A percentile compares a stretch with the other conserved stretches of the same genome.
phyloP scores from a whole-genome alignment of 148 eudicot species.

The Fagopyrum homotropicum region DNA sequence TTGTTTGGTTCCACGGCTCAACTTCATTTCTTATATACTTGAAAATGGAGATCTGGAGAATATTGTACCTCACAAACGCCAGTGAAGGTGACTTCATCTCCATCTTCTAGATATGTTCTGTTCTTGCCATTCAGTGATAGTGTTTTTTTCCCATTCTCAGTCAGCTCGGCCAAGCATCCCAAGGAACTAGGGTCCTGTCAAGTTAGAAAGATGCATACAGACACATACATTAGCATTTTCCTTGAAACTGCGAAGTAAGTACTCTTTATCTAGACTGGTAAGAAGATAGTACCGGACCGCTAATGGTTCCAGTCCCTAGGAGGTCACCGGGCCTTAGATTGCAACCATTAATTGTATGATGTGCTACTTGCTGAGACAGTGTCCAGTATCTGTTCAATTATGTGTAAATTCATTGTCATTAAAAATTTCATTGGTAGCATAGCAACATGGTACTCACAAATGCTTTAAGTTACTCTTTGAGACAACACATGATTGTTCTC shows the following conservation, averaged over 20 bases:
- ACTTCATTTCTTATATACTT: background rate
- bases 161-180: constrained; percentile 65
- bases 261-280: background rate
- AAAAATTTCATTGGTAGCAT: background rate
- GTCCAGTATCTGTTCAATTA: constrained; percentile 66
- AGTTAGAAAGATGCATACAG: background rate
- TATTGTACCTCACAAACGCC: constrained; percentile 67
- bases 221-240: too few species aligned
- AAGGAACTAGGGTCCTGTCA: constrained; percentile 37
- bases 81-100: constrained; percentile 75
- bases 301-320: constrained; percentile 84
- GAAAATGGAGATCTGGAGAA: background rate
- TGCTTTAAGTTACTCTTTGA: too few species aligned
- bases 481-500: too few species aligned
- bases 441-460: background rate
- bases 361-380: constrained; percentile 86
- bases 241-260: background rate
- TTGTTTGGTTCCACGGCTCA: too few species aligned
- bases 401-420: too few species aligned
- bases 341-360: constrained; percentile 88
- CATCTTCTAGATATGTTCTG: constrained; percentile 82
- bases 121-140: constrained; percentile 46
- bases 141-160: constrained; percentile 73
- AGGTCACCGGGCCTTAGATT: constrained; percentile 96
- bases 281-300: constrained; percentile 58